Base-by-base conservation (phyloP, 2,329 filamentous ascomycete species). In the Sodiomyces alkalinus region DNA sequence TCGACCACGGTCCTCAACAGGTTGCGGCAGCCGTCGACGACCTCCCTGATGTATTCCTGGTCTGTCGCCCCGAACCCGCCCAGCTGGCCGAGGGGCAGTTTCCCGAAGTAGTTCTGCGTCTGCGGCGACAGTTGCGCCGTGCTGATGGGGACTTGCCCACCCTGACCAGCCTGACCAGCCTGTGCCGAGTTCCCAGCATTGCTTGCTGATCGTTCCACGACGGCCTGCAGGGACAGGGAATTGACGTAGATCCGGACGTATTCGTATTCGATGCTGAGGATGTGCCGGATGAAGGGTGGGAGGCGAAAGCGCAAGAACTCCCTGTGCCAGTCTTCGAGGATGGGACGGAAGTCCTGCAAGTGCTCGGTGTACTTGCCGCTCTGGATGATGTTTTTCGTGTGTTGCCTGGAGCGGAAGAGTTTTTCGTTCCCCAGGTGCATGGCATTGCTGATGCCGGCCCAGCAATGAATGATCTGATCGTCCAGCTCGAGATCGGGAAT, bases 211-310 rank as follows among this genome's bases (percentile, higher is more conserved):
- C 86, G 73, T 52, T 94, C 87, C 5, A 96, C 83, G 4, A 96
- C 85, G 14, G 90, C 90, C 54, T 98, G 90, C 2, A 98, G 60
- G 3, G 86, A 86, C 2, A 98, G 63, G 1, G 86, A 93, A 50
- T 96, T 94, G 56, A 94, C 70, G 47, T 96, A 96, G 28, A 94
- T 80, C 43, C 87, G 73, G 16, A 87, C 83, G 47, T 94, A 94
- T 45, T 96, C 83, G 45, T 90, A 94, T 56, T 98, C 90, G 39
- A 96, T 94, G 6, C 74, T 78, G 17, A 98, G 62, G 33, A 96
- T 86, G 47, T 85, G 74, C 17, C 68, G 58, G 39, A 74, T 75
- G 37, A 67, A 77, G 14, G 59, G 67, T 3, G 74, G 74, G 29
- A 79, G 62, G 31, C 70, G 67, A 43, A 81, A 78, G n/a, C 71